Evolutionary conservation across 345 rosid species (phyloP), one percentile per base, ranked within the genome.

Genomic region (Populus simonii): DNA sequence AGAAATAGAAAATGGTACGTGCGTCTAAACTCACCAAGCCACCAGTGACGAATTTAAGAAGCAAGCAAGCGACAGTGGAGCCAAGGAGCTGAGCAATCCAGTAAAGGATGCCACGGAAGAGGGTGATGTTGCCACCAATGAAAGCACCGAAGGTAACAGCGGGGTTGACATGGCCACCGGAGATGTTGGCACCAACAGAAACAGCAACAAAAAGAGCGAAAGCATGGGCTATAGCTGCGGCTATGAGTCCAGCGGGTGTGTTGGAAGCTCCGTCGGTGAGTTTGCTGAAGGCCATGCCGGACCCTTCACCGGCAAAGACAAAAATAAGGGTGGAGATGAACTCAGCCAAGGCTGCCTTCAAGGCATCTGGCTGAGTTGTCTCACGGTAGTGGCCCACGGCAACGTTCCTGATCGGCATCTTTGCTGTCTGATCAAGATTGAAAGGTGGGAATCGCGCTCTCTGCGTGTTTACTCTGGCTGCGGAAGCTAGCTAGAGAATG

Each of bases 111-210:
- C 95, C 98, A 63, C 97, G 98, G 74, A 94, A 85, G 38, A 94
- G 94, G 76, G 93, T 82, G 89, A 94, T 92, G 89, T 94, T 92
- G 1, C 98, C 98, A 6, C 98, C 97, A 4, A 94, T 69, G 45
- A 94, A 92, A 76, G 94, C 94, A 0, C 98, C 98, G 71, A 93
- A 93, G 45, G 98, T 93, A 20, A 93, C 97, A 68, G 98, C 98
- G 0, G 97, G 98, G 86, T 93, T 93, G 74, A 94, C 98, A 73
- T 94, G 98, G 74, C 98, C 98, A 1, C 97, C 98, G 74, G 98
- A 94, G 84, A 94, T 94, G 86, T 94, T 94, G 61, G 95, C 95
- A 16, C 88, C 87, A 8, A 94, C 93, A 9, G 98, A 69, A 63
- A 92, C 98, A 9, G 88, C 98, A 0, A 91, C 98, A 51, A 94